Evolutionary conservation across 2,329 filamentous ascomycete genomes (phyloP), one percentile per base, ranked within the genome.

Genomic region (Cadophora luteo-olivacea): DNA sequence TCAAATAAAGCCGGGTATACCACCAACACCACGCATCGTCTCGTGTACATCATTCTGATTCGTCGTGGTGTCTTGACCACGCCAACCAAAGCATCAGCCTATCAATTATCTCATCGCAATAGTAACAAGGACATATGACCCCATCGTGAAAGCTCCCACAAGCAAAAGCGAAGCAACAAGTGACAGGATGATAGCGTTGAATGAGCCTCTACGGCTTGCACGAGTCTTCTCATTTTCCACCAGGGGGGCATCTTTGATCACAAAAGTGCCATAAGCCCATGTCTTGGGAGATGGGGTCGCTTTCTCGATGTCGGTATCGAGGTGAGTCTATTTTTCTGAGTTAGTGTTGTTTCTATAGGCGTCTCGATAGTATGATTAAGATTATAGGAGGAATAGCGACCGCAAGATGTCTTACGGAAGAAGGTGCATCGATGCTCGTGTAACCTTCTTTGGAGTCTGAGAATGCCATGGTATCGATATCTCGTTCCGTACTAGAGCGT

Each of bases 371-470:
- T 7, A 45, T 16, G 41, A 5, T 11, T 45, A 19, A 16, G 4
- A 16, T 16, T 45, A 2, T 6, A 45, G 14, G 16, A 19, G 41
- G 41, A 19, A 19, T 29, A 29, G 29, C 29, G 29, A 29, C 29
- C 29, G 41, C 1, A 19, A 45, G 4, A 16, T 16, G 41, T 16
- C 55, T 38, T 60, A 60, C 55, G 14, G 36, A 19, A 1, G 33
- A 60, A 60, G 55, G 55, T 41, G 55, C 36, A 60, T 33, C 4
- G 55, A 41, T 38, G 33, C 36, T 41, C 24, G n/a, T 60, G 14
- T 60, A 60, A 12, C 36, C 33, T 60, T 25, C 55, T 19, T 60
- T 60, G n/a, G 55, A 25, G 55, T 60, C n/a, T 41, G 33, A 41
- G 55, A 41, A 38, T 41, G 55, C n/a, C 55, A 60, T 60, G 33